These are phyloP conservation scores for Phaeosphaeriaceae sp. DNA, from an alignment of 2,329 filamentous ascomycete genomes.

Conservation along the genomic window DNA sequence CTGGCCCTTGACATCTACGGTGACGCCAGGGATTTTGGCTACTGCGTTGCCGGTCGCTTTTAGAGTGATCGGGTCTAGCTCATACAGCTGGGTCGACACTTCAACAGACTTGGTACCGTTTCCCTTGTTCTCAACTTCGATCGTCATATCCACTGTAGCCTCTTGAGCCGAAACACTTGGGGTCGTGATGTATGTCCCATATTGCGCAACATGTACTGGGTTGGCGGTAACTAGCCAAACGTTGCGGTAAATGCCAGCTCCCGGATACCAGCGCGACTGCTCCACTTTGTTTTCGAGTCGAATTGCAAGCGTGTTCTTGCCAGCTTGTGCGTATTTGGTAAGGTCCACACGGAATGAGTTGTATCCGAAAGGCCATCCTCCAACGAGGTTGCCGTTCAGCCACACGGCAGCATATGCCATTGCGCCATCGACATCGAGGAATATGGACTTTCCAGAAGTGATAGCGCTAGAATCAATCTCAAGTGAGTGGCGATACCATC, in stretches of 20 bases:
- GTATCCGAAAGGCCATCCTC: slow-evolving; percentile 62
- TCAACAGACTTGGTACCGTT: slow-evolving; percentile 43
- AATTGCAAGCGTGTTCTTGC: slow-evolving; percentile 57
- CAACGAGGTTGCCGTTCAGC: slow-evolving; percentile 59
- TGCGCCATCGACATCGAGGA: slow-evolving; percentile 59
- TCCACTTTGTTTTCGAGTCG: slow-evolving; percentile 59
- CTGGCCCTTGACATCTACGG: slow-evolving; percentile 39
- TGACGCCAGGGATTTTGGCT: slow-evolving; percentile 44
- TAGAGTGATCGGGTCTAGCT: slow-evolving; percentile 43
- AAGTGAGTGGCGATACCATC: slow-evolving; percentile 60
- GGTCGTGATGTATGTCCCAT: slow-evolving; percentile 58
- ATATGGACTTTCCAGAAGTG: slow-evolving; percentile 51
- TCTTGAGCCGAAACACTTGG: slow-evolving; percentile 53
- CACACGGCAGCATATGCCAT: slow-evolving; percentile 62
- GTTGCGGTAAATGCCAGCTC: slow-evolving; percentile 62
- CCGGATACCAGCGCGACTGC: slow-evolving; percentile 63
- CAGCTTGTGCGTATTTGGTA: slow-evolving; percentile 50
- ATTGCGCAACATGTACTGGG: slow-evolving; percentile 56
- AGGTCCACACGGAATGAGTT: slow-evolving; percentile 61
- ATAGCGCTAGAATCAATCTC: slow-evolving; percentile 26
- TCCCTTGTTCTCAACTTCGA: slow-evolving; percentile 57
- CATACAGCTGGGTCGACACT: slow-evolving; percentile 52
- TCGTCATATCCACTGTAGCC: slow-evolving; percentile 54
- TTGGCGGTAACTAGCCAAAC: slow-evolving; percentile 61
- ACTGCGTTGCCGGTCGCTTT: slow-evolving; percentile 30